Evolutionary conservation across 768 basidiomycete genomes (phyloP).

Genomic region (Mrakia frigida): DNA sequence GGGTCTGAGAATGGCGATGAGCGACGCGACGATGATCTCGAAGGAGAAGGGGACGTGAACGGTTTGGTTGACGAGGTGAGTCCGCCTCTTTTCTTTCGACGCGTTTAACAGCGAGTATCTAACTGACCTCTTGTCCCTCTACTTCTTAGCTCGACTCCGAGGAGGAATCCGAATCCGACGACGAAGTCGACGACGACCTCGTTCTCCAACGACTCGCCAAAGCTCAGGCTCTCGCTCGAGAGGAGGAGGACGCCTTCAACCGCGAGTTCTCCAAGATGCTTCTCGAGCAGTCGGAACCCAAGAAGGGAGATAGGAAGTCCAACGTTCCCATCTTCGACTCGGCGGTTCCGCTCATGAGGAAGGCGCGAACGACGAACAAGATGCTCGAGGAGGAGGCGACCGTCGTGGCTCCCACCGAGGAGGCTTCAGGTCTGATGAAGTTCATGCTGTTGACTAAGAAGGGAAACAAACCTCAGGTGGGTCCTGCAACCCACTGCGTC

Average conservation of each 20-base stretch:
- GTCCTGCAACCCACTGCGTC: slow-evolving; percentile 34
- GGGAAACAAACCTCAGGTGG: slow-evolving; percentile 85
- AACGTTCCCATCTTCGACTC: slow-evolving; percentile 85
- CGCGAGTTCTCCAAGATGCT: slow-evolving; percentile 94
- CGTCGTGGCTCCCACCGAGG: slow-evolving; percentile 36
- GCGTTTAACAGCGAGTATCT: background rate
- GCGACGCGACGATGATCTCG: slow-evolving; percentile 30
- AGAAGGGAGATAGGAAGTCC: slow-evolving; percentile 83
- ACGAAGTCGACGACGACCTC: slow-evolving; percentile 58
- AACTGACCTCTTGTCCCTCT: too few relatives aligned
- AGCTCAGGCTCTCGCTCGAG: slow-evolving; percentile 19
- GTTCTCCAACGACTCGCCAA: slow-evolving; percentile 27
- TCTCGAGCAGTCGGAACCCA: slow-evolving; percentile 77
- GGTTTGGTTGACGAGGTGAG: slow-evolving; percentile 17
- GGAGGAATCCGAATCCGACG: background rate
- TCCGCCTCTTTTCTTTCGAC: slow-evolving; percentile 2
- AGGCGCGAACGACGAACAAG: slow-evolving; percentile 52
- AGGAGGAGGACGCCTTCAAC: slow-evolving; percentile 66
- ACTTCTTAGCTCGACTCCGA: background rate
- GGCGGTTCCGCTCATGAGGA: slow-evolving; percentile 56
- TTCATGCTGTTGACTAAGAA: slow-evolving; percentile 90
- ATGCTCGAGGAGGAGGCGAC: slow-evolving; percentile 32
- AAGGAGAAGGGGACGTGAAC: slow-evolving; percentile 7
- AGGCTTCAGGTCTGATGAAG: slow-evolving; percentile 56
- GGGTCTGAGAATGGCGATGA: slow-evolving; percentile 31